Conservation (phyloP, 805 yeast genomes). For the Zygosaccharomyces lentus region DNA sequence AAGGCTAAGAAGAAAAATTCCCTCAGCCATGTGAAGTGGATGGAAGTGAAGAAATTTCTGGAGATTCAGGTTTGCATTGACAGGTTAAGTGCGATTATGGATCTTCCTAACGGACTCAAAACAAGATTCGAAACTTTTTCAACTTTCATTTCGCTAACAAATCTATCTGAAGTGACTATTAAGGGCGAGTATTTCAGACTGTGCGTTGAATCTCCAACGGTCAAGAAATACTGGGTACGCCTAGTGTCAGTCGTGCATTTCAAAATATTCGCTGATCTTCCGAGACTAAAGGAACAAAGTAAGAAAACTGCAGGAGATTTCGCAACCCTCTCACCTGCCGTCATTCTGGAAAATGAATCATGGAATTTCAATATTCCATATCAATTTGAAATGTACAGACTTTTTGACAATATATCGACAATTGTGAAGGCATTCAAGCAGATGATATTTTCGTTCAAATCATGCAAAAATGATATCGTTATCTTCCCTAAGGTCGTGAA, state of each 20-base stretch:
- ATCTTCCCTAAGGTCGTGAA: conserved; percentile 38
- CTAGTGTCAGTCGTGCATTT: conserved; percentile 40
- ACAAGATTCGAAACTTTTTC: conserved; percentile 44
- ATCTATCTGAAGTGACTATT: conserved; percentile 22
- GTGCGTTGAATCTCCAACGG: conserved; percentile 51
- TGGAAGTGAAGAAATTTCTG: conserved; percentile 21
- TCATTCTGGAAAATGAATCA: conserved; percentile 38
- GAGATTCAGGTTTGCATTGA: conserved; percentile 24
- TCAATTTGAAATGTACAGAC: conserved; percentile 65
- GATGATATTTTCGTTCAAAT: conserved; percentile 46
- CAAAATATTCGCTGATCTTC: conserved; percentile 25
- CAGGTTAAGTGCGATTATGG: conserved; percentile 27
- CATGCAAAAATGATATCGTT: conserved; percentile 37
- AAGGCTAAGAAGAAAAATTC: conserved; percentile 17
- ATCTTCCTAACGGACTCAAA: conserved; percentile 47
- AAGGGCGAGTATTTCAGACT: conserved; percentile 39
- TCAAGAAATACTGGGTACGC: conserved; percentile 47
- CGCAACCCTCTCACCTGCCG: conserved; percentile 34
- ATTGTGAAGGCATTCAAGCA: conserved; percentile 64
- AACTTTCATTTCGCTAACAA: conserved; percentile 19
- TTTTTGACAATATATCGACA: conserved; percentile 75
- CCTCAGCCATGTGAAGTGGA: conserved; percentile 18
- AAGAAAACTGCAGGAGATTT: conserved; percentile 11
- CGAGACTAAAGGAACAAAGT: conserved; percentile 30
- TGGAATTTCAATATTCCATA: conserved; percentile 63